Evolutionary conservation across 2,329 filamentous ascomycete species (phyloP).

Genomic region (Clonostachys solani): DNA sequence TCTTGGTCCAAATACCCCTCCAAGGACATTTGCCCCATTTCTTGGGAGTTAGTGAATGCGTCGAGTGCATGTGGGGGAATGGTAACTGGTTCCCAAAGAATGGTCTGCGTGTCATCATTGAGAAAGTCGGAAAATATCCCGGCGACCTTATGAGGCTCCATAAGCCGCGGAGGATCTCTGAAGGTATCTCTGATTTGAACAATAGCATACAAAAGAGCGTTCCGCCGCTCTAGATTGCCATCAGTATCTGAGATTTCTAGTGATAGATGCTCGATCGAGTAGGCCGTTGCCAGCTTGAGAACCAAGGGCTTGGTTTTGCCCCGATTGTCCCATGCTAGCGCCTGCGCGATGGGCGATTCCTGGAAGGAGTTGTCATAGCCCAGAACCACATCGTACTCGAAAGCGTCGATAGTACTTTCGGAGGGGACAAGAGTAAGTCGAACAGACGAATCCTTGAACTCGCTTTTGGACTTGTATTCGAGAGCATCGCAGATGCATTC

Average conservation of each 20-base stretch:
- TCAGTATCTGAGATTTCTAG: conserved; percentile 31
- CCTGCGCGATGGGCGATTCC: conserved; percentile 20
- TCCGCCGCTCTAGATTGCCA: conserved; percentile 39
- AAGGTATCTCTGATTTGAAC: conserved; percentile 30
- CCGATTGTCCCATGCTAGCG: conserved; percentile 8
- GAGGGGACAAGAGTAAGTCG: conserved; percentile 17
- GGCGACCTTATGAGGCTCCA: conserved; percentile 41
- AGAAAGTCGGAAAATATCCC: conserved; percentile 40
- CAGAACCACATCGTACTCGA: conserved; percentile 42
- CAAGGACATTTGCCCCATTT: conserved; percentile 16
- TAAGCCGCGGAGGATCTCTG: conserved; percentile 29
- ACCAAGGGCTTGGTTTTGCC: conserved; percentile 33
- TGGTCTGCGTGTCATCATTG: conserved; percentile 23
- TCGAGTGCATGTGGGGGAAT: conserved; percentile 28
- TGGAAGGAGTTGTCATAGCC: conserved; percentile 49
- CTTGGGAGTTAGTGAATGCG: conserved; percentile 33
- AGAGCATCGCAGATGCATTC: conserved; percentile 26
- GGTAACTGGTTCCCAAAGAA: conserved; percentile 41
- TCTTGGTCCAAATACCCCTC: conserved; percentile 9
- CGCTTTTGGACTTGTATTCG: conserved; percentile 7
- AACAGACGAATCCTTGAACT: conserved; percentile 24
- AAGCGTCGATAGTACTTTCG: conserved; percentile 28
- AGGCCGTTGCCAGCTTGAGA: conserved; percentile 41
- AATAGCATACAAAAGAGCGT: conserved; percentile 32
- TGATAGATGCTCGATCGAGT: conserved; percentile 53